Conservation (phyloP, 2,329 filamentous ascomycete genomes). For the Hymenoscyphus fraxineus region DNA sequence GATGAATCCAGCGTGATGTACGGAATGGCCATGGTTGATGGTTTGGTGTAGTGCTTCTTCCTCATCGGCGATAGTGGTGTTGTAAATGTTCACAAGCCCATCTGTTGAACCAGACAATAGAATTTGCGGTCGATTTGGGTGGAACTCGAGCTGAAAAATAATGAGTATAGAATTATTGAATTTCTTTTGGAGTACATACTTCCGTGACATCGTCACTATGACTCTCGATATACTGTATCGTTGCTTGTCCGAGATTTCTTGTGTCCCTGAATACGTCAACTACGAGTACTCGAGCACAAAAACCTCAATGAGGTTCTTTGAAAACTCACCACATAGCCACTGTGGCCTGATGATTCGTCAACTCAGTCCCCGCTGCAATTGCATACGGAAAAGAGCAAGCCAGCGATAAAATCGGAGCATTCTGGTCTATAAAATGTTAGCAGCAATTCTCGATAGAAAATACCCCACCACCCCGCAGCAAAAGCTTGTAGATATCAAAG, state of each 20-base stretch:
- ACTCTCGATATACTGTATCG: constrained; percentile 57
- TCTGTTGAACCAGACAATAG: constrained; percentile 77
- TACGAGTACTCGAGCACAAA: background rate
- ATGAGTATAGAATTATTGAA: constrained; percentile 17
- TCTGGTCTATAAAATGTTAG: constrained; percentile 36
- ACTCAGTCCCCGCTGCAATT: constrained; percentile 70
- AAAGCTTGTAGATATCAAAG: background rate
- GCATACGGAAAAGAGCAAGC: constrained; percentile 56
- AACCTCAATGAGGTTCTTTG: background rate
- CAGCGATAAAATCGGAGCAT: constrained; percentile 59
- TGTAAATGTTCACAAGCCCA: constrained; percentile 73
- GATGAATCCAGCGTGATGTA: constrained; percentile 73
- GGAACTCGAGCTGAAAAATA: constrained; percentile 51
- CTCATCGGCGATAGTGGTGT: constrained; percentile 66
- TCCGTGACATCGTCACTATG: constrained; percentile 67
- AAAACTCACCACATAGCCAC: constrained; percentile 55
- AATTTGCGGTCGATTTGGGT: constrained; percentile 55
- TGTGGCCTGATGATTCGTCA: constrained; percentile 59
- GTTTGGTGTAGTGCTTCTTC: constrained; percentile 76
- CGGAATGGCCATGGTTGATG: constrained; percentile 71
- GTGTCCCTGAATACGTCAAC: constrained; percentile 48
- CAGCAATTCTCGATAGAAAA: background rate
- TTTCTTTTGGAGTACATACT: constrained; percentile 33
- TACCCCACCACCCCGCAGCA: background rate
- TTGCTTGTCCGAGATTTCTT: constrained; percentile 45